These are phyloP conservation scores for Zizania latifolia DNA, from an alignment of 176 grass and related monocot genomes.

Conservation along the genomic window DNA sequence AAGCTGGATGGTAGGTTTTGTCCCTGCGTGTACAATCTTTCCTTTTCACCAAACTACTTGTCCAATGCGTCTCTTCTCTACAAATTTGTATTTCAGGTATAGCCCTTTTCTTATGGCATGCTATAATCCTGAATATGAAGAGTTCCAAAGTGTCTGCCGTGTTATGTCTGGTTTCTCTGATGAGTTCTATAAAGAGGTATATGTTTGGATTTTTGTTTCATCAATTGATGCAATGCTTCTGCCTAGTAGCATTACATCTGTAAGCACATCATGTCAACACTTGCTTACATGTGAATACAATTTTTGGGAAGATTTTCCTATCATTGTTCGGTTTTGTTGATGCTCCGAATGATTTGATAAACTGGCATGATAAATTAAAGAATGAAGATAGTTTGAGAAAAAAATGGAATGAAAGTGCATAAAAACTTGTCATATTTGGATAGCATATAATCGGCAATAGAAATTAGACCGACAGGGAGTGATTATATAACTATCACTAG, in stretches of 20 bases:
- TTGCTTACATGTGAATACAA: background rate
- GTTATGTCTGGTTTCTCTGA: constrained; percentile 97
- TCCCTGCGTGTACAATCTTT: background rate
- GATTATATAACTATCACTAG: background rate
- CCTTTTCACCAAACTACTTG: background rate
- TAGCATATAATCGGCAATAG: background rate
- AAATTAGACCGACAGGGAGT: background rate
- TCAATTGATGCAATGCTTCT: background rate
- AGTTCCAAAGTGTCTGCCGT: constrained; percentile 90
- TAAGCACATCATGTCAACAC: background rate
- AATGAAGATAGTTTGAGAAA: background rate
- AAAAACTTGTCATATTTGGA: background rate
- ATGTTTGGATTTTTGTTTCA: constrained; percentile 21
- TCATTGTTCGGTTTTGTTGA: background rate
- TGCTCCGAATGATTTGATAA: background rate
- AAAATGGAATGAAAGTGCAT: background rate
- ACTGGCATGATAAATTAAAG: background rate
- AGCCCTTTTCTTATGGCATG: constrained; percentile 98
- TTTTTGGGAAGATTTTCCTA: background rate
- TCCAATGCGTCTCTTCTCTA: background rate
- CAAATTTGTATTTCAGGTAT: constrained; percentile 49
- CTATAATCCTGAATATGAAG: constrained; percentile 90
- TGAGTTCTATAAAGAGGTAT: constrained; percentile 90
- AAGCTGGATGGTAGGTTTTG: constrained; percentile 76
- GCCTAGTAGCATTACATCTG: constrained; percentile 10